A percentile compares a stretch with the other conserved stretches of the same genome.
Evolutionary conservation across 306 rosid genomes (phyloP).

Genomic region (Castanea crenata): DNA sequence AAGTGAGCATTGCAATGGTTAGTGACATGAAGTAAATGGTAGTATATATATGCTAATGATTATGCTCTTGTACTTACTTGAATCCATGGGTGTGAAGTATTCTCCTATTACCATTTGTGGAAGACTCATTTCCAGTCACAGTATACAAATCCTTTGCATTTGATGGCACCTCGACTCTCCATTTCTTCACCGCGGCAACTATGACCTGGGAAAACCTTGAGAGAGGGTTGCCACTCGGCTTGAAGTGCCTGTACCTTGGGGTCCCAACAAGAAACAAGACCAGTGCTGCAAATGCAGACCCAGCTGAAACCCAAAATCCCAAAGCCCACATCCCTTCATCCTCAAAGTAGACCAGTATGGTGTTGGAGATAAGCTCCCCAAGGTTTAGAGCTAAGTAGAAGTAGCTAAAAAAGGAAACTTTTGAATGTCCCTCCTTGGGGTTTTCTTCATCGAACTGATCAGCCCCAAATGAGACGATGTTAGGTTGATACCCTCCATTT

Average conservation of each 20-base stretch:
- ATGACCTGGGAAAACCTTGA: conserved; percentile 84
- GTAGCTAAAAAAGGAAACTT: conserved; percentile 97
- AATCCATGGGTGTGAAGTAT: conserved; percentile 91
- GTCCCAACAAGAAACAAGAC: conserved; percentile 83
- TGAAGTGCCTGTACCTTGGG: conserved; percentile 84
- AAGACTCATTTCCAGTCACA: conserved; percentile 40
- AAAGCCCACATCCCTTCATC: conserved; percentile 90
- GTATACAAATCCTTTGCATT: conserved; percentile 52
- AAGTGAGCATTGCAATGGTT: neutral
- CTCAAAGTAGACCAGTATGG: conserved; percentile 79
- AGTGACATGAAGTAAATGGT: neutral
- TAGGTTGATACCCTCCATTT: conserved; percentile 96
- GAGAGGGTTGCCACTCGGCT: conserved; percentile 88
- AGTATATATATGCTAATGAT: conserved; percentile 4
- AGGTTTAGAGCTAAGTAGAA: conserved; percentile 93
- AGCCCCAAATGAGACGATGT: conserved; percentile 91
- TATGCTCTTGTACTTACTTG: conserved; percentile 57
- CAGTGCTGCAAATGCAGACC: conserved; percentile 75
- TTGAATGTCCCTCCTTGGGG: conserved; percentile 60
- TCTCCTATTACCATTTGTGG: conserved; percentile 51
- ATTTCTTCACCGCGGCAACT: conserved; percentile 72
- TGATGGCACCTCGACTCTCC: conserved; percentile 50
- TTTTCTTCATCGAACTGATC: conserved; percentile 94
- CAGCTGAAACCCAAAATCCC: conserved; percentile 90
- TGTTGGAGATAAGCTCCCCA: conserved; percentile 94